These are phyloP conservation scores for Aureobasidium sp. DNA, from an alignment of 2,329 filamentous ascomycete species.

Conservation along the genomic window DNA sequence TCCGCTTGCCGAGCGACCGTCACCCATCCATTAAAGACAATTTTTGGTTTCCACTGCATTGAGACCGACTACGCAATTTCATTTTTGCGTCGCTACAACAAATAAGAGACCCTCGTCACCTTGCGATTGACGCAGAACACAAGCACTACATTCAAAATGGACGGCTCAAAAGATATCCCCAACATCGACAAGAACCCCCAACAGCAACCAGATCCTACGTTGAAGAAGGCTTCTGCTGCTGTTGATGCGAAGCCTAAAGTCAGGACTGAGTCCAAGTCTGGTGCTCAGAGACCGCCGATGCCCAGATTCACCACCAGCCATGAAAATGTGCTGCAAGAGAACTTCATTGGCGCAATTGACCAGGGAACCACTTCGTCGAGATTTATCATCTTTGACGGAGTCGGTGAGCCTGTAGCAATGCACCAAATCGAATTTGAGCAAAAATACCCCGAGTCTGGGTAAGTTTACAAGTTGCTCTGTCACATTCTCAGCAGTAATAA, in stretches of 20 bases:
- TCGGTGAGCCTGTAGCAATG: slow-evolving; percentile 64
- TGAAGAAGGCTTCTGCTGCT: slow-evolving; percentile 5
- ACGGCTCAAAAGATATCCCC: slow-evolving; percentile 5
- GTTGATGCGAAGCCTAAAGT: slow-evolving; percentile 4
- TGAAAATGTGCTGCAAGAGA: slow-evolving; percentile 34
- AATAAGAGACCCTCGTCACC: neutral
- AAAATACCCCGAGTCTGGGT: slow-evolving; percentile 74
- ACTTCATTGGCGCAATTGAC: slow-evolving; percentile 76
- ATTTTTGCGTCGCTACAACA: neutral
- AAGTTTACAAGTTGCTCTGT: slow-evolving; percentile 28
- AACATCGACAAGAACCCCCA: neutral
- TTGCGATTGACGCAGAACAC: neutral
- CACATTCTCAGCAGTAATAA: neutral
- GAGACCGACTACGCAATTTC: neutral
- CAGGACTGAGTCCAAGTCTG: slow-evolving; percentile 2
- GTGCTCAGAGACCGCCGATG: slow-evolving; percentile 11
- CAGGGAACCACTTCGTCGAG: slow-evolving; percentile 78
- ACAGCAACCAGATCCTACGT: neutral
- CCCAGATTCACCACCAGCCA: slow-evolving; percentile 25
- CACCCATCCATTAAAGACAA: neutral
- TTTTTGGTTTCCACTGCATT: neutral
- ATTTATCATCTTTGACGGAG: slow-evolving; percentile 76
- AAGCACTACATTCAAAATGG: neutral
- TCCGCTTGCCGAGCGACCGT: neutral
- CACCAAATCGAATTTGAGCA: slow-evolving; percentile 80